phyloP scores from a whole-genome alignment of 768 basidiomycete species.

The Xerocomellus amylosporus region DNA sequence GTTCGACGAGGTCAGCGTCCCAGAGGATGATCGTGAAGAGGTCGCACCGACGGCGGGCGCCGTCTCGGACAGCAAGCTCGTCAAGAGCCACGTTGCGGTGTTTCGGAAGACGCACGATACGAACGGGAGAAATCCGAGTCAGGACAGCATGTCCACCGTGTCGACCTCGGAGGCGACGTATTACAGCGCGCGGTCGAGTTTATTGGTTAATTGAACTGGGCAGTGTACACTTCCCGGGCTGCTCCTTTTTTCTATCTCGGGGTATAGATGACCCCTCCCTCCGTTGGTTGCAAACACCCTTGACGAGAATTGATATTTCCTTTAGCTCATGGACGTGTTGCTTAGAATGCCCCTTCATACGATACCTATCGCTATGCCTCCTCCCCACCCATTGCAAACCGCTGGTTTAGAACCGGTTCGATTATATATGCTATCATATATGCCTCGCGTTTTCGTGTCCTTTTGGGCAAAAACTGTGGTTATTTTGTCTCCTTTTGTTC shows the following conservation, averaged over 20 bases:
- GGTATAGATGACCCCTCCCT: too few species aligned
- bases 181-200: slow-evolving; percentile 33
- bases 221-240: not conserved
- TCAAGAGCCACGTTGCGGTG: slow-evolving; percentile 13
- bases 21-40: not conserved
- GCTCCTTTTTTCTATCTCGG: too few species aligned
- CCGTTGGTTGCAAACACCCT: too few species aligned
- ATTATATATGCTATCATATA: not conserved
- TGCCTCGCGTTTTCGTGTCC: not conserved
- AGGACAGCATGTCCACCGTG: slow-evolving; percentile 25
- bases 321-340: too few species aligned
- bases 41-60: not conserved
- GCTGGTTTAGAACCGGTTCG: not conserved
- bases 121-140: slow-evolving; percentile 20
- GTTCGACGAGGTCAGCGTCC: slow-evolving; percentile 22
- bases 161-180: slow-evolving; percentile 25
- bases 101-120: slow-evolving; percentile 10
- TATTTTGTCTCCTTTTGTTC: too few species aligned
- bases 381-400: not conserved
- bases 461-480: too few species aligned
- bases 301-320: too few species aligned
- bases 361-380: too few species aligned
- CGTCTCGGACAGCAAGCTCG: not conserved
- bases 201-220: slow-evolving; percentile 10
- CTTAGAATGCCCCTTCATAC: too few species aligned